Percentiles rank a stretch among this genome's conserved stretches.
These are phyloP conservation scores for Choanephora cucurbitarum DNA, from an alignment of 371 early-diverging fungal species.

Conservation along the genomic window DNA sequence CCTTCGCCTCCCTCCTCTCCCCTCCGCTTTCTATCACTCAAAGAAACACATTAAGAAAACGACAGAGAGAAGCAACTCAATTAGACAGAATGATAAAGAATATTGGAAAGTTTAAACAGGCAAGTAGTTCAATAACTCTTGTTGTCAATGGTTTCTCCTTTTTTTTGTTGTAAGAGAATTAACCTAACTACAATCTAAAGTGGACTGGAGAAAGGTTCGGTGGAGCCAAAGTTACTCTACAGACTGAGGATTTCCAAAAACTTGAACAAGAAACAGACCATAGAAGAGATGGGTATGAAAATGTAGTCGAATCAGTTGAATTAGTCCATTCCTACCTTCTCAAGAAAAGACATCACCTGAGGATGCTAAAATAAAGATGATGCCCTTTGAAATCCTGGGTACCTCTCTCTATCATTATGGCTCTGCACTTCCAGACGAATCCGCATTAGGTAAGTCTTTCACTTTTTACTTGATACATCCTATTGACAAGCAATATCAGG, in stretches of 20 bases:
- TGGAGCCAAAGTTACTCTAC: constrained; percentile 46
- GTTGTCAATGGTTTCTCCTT: too few species aligned
- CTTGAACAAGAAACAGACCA: constrained; percentile 39
- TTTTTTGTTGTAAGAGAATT: neutral
- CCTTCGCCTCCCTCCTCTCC: too few species aligned
- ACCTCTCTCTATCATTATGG: constrained; percentile 62
- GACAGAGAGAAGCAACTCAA: too few species aligned
- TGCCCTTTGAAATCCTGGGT: constrained; percentile 66
- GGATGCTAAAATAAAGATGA: constrained; percentile 57
- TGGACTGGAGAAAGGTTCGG: constrained; percentile 58
- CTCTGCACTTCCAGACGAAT: constrained; percentile 55
- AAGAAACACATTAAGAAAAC: too few species aligned
- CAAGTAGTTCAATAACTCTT: too few species aligned
- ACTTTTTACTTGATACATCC: neutral
- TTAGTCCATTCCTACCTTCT: constrained; percentile 32
- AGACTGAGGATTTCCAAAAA: constrained; percentile 49
- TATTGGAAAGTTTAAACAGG: constrained; percentile 72
- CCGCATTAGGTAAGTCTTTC: constrained; percentile 65
- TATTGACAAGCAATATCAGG: constrained; percentile 32
- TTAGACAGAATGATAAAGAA: constrained; percentile 58
- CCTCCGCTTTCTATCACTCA: too few species aligned
- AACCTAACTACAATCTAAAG: constrained; percentile 5
- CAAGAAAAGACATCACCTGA: constrained; percentile 62
- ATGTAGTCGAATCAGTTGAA: constrained; percentile 33
- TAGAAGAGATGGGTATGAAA: constrained; percentile 38